Percentiles rank a stretch among this genome's conserved stretches.
phyloP scores from a whole-genome alignment of 2,329 filamentous ascomycete species.

The Phialemoniopsis sp. region DNA sequence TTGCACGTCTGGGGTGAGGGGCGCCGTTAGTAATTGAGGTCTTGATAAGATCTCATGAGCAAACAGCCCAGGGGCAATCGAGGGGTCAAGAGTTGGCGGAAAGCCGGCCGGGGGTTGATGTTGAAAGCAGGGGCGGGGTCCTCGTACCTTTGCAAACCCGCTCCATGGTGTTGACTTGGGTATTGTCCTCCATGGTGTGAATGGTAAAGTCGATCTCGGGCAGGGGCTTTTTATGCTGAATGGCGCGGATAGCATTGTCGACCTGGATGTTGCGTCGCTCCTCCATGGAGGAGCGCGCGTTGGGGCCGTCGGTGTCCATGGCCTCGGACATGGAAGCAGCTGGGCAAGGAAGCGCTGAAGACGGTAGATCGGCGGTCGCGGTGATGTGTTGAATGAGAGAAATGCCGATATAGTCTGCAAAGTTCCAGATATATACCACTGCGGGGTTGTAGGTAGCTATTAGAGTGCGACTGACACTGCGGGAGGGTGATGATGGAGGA shows the following conservation, averaged over 20 bases:
- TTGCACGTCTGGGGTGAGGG: slow-evolving; percentile 73
- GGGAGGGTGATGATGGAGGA: too few species aligned
- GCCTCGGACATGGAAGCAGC: background rate
- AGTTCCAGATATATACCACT: too few species aligned
- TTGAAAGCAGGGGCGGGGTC: background rate
- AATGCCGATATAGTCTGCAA: too few species aligned
- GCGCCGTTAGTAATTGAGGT: slow-evolving; percentile 11
- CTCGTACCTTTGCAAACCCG: slow-evolving; percentile 93
- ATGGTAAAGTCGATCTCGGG: slow-evolving; percentile 98
- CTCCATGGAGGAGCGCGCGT: slow-evolving; percentile 30
- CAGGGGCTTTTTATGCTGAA: slow-evolving; percentile 89
- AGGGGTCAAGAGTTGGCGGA: background rate
- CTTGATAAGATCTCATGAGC: background rate
- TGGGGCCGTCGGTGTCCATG: slow-evolving; percentile 45
- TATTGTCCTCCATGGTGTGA: slow-evolving; percentile 97
- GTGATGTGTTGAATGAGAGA: too few species aligned
- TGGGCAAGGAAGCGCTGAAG: too few species aligned
- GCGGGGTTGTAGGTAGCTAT: too few species aligned
- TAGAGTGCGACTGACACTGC: too few species aligned
- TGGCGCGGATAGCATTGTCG: slow-evolving; percentile 87
- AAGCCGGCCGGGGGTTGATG: too few species aligned
- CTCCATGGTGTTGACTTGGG: slow-evolving; percentile 91
- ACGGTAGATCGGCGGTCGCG: too few species aligned
- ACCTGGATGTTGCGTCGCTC: slow-evolving; percentile 58
- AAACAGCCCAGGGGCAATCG: background rate